Percentiles rank a stretch among this genome's conserved stretches.
Conservation (phyloP, 208 protist species). For the Trypanosoma lewisi region DNA sequence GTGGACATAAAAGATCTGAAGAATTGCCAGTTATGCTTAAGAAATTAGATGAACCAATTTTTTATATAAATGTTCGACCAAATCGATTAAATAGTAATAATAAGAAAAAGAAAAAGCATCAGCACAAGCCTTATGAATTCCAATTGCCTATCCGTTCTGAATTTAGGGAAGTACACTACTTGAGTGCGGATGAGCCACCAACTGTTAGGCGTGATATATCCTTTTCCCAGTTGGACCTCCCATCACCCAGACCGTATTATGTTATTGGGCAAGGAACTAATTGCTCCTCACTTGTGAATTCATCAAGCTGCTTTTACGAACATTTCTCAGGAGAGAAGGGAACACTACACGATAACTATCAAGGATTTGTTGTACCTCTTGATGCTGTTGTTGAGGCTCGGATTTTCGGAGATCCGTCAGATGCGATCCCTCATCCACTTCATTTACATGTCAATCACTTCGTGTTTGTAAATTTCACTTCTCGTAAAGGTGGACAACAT, state of each 20-base stretch:
- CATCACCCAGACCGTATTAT: constrained; percentile 49
- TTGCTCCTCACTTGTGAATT: constrained; percentile 59
- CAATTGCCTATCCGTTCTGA: constrained; percentile 45
- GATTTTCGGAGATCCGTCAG: constrained; percentile 70
- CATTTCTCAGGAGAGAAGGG: constrained; percentile 56
- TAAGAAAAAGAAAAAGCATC: background rate
- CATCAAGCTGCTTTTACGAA: constrained; percentile 61
- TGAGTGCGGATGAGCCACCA: constrained; percentile 24
- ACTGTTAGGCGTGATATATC: constrained; percentile 55
- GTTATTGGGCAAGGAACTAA: constrained; percentile 65
- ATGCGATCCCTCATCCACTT: constrained; percentile 71
- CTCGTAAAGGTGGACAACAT: constrained; percentile 65
- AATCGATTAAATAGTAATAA: constrained; percentile 3
- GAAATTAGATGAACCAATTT: constrained; percentile 35
- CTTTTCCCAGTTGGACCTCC: constrained; percentile 56
- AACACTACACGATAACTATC: constrained; percentile 27
- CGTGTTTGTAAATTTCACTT: constrained; percentile 64
- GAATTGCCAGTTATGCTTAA: constrained; percentile 45
- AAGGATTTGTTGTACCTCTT: constrained; percentile 71
- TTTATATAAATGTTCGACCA: constrained; percentile 38
- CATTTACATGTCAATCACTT: constrained; percentile 90
- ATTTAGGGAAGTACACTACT: constrained; percentile 47
- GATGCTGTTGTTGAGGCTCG: constrained; percentile 56
- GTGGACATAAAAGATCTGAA: constrained; percentile 23
- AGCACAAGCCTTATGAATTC: background rate